Conservation (phyloP, 2,329 filamentous ascomycete species). For the Aspergillus sojae region DNA sequence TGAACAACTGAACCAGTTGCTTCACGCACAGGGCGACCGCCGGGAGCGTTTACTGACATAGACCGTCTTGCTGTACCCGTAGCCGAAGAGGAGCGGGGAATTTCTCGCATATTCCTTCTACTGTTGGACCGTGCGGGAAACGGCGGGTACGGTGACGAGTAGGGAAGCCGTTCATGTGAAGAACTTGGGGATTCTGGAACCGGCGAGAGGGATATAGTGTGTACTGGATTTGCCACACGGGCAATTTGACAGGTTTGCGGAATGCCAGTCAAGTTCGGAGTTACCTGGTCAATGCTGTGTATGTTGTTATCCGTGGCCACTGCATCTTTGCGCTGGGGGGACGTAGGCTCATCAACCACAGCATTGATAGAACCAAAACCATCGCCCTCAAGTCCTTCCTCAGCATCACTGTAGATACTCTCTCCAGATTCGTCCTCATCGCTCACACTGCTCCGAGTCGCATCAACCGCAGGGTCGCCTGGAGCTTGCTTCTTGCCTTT, state of each 20-base stretch:
- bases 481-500: slow-evolving; percentile 12
- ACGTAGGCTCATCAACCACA: slow-evolving; percentile 35
- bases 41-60: slow-evolving; percentile 23
- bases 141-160: slow-evolving; percentile 23
- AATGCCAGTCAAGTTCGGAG: slow-evolving; percentile 6
- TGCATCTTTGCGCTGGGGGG: not conserved
- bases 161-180: slow-evolving; percentile 16
- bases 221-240: slow-evolving; percentile 26
- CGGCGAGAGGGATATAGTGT: slow-evolving; percentile 16
- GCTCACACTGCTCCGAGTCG: slow-evolving; percentile 26
- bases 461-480: slow-evolving; percentile 9
- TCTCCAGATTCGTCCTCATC: slow-evolving; percentile 43
- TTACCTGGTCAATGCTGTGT: not conserved
- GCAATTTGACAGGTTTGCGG: slow-evolving; percentile 22
- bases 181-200: slow-evolving; percentile 23
- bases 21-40: slow-evolving; percentile 15
- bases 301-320: not conserved
- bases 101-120: not conserved
- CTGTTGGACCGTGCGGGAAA: slow-evolving; percentile 9
- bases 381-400: slow-evolving; percentile 46
- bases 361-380: slow-evolving; percentile 55
- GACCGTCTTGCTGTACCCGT: slow-evolving; percentile 21
- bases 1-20: slow-evolving; percentile 7
- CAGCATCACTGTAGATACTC: slow-evolving; percentile 52
- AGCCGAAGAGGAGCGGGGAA: slow-evolving; percentile 12